Conservation (phyloP, 441 rosid species). For the Erysimum cheiri region DNA sequence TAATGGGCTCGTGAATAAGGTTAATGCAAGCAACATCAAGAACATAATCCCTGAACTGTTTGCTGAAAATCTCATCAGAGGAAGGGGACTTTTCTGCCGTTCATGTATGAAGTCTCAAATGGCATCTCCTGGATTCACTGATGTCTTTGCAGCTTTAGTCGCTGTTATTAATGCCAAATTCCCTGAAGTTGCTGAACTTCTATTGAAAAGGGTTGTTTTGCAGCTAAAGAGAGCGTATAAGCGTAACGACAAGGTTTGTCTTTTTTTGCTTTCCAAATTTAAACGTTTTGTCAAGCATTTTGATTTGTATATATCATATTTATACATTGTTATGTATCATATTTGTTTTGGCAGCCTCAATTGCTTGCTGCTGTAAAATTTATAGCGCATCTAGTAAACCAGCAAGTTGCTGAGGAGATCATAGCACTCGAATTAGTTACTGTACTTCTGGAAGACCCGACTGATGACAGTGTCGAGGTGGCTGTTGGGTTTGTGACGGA, state of each 20-base stretch:
- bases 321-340: conserved; percentile 11
- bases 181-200: conserved; percentile 86
- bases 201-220: conserved; percentile 84
- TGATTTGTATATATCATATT: neutral
- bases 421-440: conserved; percentile 79
- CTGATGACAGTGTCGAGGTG: conserved; percentile 94
- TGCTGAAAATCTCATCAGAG: conserved; percentile 86
- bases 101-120: conserved; percentile 95
- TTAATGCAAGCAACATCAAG: conserved; percentile 84
- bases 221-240: conserved; percentile 91
- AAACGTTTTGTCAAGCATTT: conserved; percentile 7
- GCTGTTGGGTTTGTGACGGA: conserved; percentile 93
- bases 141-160: conserved; percentile 86
- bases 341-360: conserved; percentile 68
- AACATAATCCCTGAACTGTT: conserved; percentile 88
- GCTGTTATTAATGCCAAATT: conserved; percentile 90
- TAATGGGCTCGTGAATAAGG: conserved; percentile 88
- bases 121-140: conserved; percentile 94
- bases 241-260: conserved; percentile 82
- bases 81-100: conserved; percentile 91
- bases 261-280: neutral
- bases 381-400: conserved; percentile 90
- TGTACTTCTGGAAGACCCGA: conserved; percentile 72
- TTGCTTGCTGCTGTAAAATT: conserved; percentile 89
- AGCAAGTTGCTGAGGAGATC: conserved; percentile 88